Evolutionary conservation across 805 yeast genomes (phyloP), one percentile per base, ranked within the genome.

Genomic region (Pichia insulana): DNA sequence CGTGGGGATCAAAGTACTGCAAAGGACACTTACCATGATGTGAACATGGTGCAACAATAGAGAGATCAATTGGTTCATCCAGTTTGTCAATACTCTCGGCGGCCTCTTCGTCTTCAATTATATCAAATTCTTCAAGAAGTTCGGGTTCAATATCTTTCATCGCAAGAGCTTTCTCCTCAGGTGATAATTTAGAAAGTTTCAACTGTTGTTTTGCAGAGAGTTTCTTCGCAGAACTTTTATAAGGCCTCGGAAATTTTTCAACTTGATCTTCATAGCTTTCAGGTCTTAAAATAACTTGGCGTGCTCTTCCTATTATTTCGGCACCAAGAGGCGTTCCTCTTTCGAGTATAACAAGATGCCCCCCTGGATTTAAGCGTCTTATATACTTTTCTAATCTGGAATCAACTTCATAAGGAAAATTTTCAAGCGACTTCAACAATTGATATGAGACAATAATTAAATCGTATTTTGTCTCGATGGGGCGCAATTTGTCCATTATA

Each of bases 241-340:
- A 83, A 1, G 85, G 83, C 51, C 88, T 67, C 27, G 92, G 88
- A 27, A 78, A 70, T 53, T 80, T 80, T 0, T 81, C 81, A 32
- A 62, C 56, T 49, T 78, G 83, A 11, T 62, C 61, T 7, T 62
- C 68, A 50, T 68, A 69, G 6, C 75, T 72, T 51, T 83, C 95
- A 0, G 97, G 96, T 51, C 97, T 76, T n/a, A 90, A 65, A 74
- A 87, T 76, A 4, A 86, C 64, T 58, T 90, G 96, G 54, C 98
- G 71, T 4, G 97, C 96, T 41, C 96, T 69, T 0, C 96, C 94
- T 44, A 88, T 73, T 3, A 78, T 70, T 61, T 92, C 98, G 56
- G 86, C 86, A 0, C 97, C 97, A 27, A 79, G 56, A 0, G 97
- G 86, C 43, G 83, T 84, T 3, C 98, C 98, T 48, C 96, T 70